Evolutionary conservation across 2,329 filamentous ascomycete genomes (phyloP), one percentile per base, ranked within the genome.

Genomic region (Neospermospora avenae): DNA sequence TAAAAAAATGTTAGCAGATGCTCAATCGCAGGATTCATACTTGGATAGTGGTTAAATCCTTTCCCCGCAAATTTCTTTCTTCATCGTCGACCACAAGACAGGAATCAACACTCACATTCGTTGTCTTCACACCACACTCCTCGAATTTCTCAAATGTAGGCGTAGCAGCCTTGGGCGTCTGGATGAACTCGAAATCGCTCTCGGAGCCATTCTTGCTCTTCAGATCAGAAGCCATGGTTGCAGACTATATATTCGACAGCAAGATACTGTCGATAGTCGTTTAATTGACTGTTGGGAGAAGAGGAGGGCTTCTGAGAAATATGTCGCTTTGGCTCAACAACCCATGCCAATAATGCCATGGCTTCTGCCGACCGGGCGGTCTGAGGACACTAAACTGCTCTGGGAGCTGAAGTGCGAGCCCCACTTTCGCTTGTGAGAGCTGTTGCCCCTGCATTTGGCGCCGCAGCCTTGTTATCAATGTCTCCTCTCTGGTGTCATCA

Each of bases 141-240:
- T 80, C 78, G 63, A 75, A 73, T 75, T 80, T 80, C 72, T 82
- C 77, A 66, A 80, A 78, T 64, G 77, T 77, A 55, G 78, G 75
- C 59, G 76, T 74, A 49, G 77, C 74, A 67, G 79, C 79, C 70
- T 78, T 79, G 35, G 81, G 82, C 70, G 81, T 84, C 68, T 82
- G 76, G 71, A 83, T 81, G 74, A 87, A 90, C 75, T 89, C 85
- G 73, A 89, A 88, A 65, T 79, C 76, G 67, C 77, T 77, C 74
- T 80, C 78, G 63, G 76, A 79, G 75, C 77, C 77, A 71, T 77
- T 78, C 68, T 73, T 71, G 70, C 78, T 79, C 67, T 76, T 73
- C 63, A 77, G 70, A 67, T 81, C 79, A 61, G 79, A 81, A 75
- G 81, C 79, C 69, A 70, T 80, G 74, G 67, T 71, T 55, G 58